Evolutionary conservation across 164 flowering plant genomes (phyloP).

Genomic region (Protea cynaroides): DNA sequence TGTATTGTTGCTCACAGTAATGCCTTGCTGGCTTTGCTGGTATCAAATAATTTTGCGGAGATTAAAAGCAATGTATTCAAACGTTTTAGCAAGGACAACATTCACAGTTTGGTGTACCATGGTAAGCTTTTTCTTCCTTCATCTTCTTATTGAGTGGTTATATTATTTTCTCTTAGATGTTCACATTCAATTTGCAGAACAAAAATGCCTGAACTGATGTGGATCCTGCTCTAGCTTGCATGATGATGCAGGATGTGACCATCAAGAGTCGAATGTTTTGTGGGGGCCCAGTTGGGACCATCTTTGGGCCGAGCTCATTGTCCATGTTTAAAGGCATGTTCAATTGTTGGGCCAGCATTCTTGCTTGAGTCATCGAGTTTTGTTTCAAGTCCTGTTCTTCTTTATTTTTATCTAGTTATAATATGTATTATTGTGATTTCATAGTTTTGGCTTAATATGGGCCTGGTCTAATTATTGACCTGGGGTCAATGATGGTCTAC

Average conservation of each 20-base stretch:
- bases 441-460: too few relatives aligned
- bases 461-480: too few relatives aligned
- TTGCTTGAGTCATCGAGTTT: too few relatives aligned
- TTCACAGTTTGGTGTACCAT: conserved; percentile 69
- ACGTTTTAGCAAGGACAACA: conserved; percentile 87
- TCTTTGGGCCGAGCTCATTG: too few relatives aligned
- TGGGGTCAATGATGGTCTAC: too few relatives aligned
- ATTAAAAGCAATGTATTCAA: conserved; percentile 96
- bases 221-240: background rate
- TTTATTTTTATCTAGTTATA: too few relatives aligned
- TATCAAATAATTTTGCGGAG: conserved; percentile 95
- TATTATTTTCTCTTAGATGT: background rate
- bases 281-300: too few relatives aligned
- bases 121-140: conserved; percentile 44
- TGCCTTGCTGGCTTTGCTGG: conserved; percentile 86
- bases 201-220: background rate
- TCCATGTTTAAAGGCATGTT: too few relatives aligned
- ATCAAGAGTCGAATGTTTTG: too few relatives aligned
- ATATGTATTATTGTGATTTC: too few relatives aligned
- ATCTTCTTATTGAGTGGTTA: background rate
- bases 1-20: conserved; percentile 96
- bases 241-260: background rate
- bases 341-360: too few relatives aligned
- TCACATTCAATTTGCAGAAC: background rate
- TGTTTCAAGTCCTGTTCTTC: too few relatives aligned